Conservation (phyloP, 495 filamentous ascomycete species). For the Aeminium ludgeri region DNA sequence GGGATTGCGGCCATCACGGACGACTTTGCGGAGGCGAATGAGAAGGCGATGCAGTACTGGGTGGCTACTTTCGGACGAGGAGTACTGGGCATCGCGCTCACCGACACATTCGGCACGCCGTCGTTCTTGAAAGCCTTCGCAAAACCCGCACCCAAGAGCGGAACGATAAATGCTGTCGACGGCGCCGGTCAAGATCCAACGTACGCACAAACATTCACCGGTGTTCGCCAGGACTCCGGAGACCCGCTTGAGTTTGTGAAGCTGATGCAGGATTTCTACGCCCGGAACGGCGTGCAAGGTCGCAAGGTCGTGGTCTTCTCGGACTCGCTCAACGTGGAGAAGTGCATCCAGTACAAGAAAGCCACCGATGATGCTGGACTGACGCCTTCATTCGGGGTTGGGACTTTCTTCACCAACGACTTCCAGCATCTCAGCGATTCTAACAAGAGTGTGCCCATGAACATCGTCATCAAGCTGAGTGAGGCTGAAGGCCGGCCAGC, state of each 20-base stretch:
- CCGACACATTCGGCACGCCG: conserved; percentile 94
- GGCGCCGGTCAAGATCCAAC: conserved; percentile 25
- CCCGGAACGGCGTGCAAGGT: conserved; percentile 52
- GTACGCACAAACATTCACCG: conserved; percentile 74
- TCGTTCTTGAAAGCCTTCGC: conserved; percentile 74
- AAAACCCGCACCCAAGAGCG: conserved; percentile 30
- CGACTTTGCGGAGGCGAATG: conserved; percentile 69
- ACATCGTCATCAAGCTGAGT: conserved; percentile 93
- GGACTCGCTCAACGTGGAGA: conserved; percentile 80
- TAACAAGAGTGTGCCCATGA: conserved; percentile 78
- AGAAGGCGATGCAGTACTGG: conserved; percentile 71
- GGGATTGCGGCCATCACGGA: conserved; percentile 80
- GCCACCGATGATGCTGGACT: conserved; percentile 67
- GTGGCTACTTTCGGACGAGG: conserved; percentile 81
- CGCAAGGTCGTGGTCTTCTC: conserved; percentile 95
- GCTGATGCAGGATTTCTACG: conserved; percentile 74
- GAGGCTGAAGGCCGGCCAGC: conserved; percentile 68
- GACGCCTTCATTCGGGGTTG: conserved; percentile 73
- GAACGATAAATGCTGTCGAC: conserved; percentile 4
- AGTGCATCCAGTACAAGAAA: conserved; percentile 75
- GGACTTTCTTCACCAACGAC: conserved; percentile 88
- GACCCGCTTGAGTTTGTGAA: conserved; percentile 71
- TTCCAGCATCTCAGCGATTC: conserved; percentile 44
- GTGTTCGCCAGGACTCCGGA: conserved; percentile 88
- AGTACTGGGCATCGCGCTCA: conserved; percentile 74